Percentiles rank a stretch among this genome's conserved stretches.
phyloP scores from a whole-genome alignment of 441 rosid genomes.

The Erodium chrysanthum region DNA sequence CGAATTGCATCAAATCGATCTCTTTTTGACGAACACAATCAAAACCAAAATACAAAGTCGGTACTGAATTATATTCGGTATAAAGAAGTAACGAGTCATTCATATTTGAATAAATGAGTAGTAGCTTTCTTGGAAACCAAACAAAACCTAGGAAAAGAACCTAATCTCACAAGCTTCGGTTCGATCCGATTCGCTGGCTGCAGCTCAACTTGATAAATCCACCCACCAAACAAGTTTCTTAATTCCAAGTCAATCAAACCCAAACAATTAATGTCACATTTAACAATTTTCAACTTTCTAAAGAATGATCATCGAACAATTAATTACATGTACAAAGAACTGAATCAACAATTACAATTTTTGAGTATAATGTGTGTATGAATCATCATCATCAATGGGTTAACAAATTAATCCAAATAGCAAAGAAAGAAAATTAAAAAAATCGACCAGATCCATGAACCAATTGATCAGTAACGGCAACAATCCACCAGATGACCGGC shows the following conservation, averaged over 20 bases:
- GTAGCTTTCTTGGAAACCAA: background rate
- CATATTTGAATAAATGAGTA: background rate
- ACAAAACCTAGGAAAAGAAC: background rate
- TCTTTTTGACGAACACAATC: too few species aligned
- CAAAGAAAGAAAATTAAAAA: background rate
- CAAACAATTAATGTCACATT: too few species aligned
- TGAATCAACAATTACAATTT: background rate
- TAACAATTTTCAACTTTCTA: background rate
- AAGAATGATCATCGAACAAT: background rate
- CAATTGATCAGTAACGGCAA: slow-evolving; percentile 26
- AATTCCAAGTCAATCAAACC: too few species aligned
- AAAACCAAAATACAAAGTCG: too few species aligned
- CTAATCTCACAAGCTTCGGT: background rate
- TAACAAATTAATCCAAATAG: background rate
- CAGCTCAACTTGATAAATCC: background rate
- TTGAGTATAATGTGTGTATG: background rate
- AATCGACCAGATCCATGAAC: too few species aligned
- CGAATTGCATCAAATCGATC: too few species aligned
- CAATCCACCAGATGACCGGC: slow-evolving; percentile 27
- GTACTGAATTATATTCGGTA: too few species aligned
- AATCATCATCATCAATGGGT: slow-evolving; percentile 1
- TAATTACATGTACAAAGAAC: background rate
- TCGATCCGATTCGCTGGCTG: background rate
- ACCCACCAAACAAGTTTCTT: background rate
- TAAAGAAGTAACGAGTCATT: too few species aligned